phyloP scores from a whole-genome alignment of 306 rosid species.

The Lathyrus aphaca region DNA sequence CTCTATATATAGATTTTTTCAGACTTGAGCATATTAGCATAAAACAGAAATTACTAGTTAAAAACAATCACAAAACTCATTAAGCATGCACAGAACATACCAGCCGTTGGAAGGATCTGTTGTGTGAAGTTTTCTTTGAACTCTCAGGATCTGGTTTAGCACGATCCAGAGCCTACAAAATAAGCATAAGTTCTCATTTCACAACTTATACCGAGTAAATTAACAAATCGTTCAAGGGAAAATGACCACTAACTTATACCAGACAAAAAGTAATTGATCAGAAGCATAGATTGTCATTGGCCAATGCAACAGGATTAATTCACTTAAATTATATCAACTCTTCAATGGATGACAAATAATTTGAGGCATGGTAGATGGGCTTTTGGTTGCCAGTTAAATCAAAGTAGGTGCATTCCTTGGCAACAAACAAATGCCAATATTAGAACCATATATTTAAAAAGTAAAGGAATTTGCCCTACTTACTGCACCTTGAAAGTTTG shows the following conservation, averaged over 20 bases:
- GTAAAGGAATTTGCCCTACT: conserved; percentile 8
- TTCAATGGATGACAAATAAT: conserved; percentile 16
- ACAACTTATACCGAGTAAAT: conserved; percentile 10
- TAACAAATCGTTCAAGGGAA: conserved; percentile 6
- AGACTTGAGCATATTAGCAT: conserved; percentile 13
- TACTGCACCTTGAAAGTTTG: not conserved
- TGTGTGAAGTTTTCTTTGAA: conserved; percentile 51
- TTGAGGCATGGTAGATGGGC: conserved; percentile 16
- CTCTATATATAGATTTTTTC: conserved; percentile 45
- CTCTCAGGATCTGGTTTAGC: conserved; percentile 70
- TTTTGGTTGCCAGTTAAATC: conserved; percentile 18
- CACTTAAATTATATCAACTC: conserved; percentile 18
- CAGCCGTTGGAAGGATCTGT: conserved; percentile 88
- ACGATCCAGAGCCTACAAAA: conserved; percentile 76
- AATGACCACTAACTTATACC: conserved; percentile 18
- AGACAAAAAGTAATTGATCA: conserved; percentile 18
- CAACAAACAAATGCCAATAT: conserved; percentile 6
- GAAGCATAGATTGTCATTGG: conserved; percentile 10
- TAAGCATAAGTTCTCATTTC: conserved; percentile 14
- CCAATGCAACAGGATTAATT: conserved; percentile 30
- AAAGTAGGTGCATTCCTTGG: conserved; percentile 23
- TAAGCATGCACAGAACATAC: conserved; percentile 49
- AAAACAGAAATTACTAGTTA: conserved; percentile 26
- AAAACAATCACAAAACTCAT: conserved; percentile 34
- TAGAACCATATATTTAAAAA: not conserved